Base-by-base conservation (phyloP, 805 yeast genomes). In the Pichia eremophila region DNA sequence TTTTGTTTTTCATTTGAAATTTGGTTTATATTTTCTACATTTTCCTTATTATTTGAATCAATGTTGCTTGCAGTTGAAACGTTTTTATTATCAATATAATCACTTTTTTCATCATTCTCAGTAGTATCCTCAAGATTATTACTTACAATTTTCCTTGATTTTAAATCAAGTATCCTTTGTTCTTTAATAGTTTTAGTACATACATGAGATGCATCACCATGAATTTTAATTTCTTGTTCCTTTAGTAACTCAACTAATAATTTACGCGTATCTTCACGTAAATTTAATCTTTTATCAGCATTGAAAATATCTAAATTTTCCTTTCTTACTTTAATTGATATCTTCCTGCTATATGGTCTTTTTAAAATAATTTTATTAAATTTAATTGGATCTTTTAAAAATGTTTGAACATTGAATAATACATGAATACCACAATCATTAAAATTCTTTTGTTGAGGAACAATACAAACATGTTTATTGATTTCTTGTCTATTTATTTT, bases 401-500 rank as follows among this genome's bases (percentile, higher is more conserved):
- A 81, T 52, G 74, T 77, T 48, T 71, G 68, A 12, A 82, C 73
- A 56, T 85, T 89, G 55, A 82, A 82, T 15, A 93, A 82, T 2
- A 91, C 85, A 65, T 86, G 96, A 19, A 93, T 78, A 1, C 99
- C 99, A 68, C 99, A 93, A 62, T 93, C 99, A 60, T 89, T 86
- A 66, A 82, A 80, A 61, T 93, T 93, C 31, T 81, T 79, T 59
- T 93, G 99, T 49, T 74, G 79, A 0, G 97, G 96, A 0, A 88
- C 93, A 6, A 68, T 59, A 22, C 60, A 54, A 10, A 47, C 46
- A 40, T 55, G 43, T 38, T 56, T 54, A 7, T 43, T 62, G 22
- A 90, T 75, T 40, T 69, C 72, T 6, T 66, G 62, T 12, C 69
- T 69, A 19, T 66, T 65, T 4, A 89, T 57, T 0, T 66, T 70